Percentiles rank a stretch among this genome's conserved stretches.
Evolutionary conservation across 2,329 filamentous ascomycete genomes (phyloP).

Genomic region (Pyrenophora seminiperda): DNA sequence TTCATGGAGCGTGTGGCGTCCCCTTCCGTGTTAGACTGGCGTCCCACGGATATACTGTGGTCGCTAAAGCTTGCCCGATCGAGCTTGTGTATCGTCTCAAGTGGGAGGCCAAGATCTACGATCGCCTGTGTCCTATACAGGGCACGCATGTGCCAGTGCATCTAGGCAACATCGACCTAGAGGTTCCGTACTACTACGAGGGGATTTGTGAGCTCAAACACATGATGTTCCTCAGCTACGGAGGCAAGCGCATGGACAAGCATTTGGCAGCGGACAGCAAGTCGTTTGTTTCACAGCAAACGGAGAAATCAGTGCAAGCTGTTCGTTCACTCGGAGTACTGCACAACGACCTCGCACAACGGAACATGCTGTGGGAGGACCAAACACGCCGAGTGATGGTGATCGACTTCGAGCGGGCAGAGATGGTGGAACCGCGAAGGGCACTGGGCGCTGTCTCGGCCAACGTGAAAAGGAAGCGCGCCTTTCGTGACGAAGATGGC

Average conservation of each 20-base stretch:
- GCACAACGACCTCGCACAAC: slow-evolving; percentile 23
- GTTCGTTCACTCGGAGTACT: slow-evolving; percentile 20
- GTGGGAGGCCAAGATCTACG: slow-evolving; percentile 27
- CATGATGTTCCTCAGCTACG: slow-evolving; percentile 33
- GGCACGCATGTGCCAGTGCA: slow-evolving; percentile 30
- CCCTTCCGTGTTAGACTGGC: slow-evolving; percentile 52
- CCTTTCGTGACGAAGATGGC: too few species aligned
- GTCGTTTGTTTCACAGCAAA: slow-evolving; percentile 7
- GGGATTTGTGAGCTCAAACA: slow-evolving; percentile 26
- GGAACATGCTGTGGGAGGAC: slow-evolving; percentile 28
- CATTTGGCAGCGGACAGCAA: slow-evolving; percentile 16
- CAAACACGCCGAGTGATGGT: slow-evolving; percentile 19
- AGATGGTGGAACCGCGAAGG: background rate
- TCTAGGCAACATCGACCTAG: slow-evolving; percentile 29
- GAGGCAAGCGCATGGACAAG: slow-evolving; percentile 18
- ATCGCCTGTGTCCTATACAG: slow-evolving; percentile 23
- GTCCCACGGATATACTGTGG: slow-evolving; percentile 52
- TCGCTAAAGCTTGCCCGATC: slow-evolving; percentile 48
- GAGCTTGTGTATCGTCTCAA: slow-evolving; percentile 22
- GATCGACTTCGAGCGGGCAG: slow-evolving; percentile 30
- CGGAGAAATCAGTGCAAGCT: too few species aligned
- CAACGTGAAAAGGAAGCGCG: too few species aligned
- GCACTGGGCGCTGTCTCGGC: too few species aligned
- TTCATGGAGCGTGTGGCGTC: slow-evolving; percentile 45
- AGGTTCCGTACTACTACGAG: slow-evolving; percentile 24